Base-by-base conservation (phyloP, 140 eudicot genomes). In the Stevia rebaudiana region DNA sequence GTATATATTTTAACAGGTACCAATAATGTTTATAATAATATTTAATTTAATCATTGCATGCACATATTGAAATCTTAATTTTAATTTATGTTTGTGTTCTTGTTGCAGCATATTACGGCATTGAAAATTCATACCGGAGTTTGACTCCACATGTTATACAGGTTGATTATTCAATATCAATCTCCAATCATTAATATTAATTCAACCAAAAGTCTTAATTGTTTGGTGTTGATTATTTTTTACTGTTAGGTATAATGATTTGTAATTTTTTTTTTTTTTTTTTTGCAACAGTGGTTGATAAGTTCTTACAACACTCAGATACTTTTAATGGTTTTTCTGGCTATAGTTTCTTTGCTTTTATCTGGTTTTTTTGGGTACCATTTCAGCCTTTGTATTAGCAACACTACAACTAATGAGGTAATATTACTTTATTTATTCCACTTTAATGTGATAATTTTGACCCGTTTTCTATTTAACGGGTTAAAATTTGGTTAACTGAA, bases 341-440 rank as follows among this genome's bases (percentile, higher is more conserved):
- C 86, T 37, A 80, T 91, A 25, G 83, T 91, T 75, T 81, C 96
- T 70, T 67, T 91, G 74, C 82, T 91, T 48, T 68, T 91, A 61
- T 84, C 87, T 44, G 95, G 96, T 31, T 91, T 91, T 81, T 88
- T 87, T 62, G 83, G 80, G 22, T 91, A 87, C 75, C 98, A 91
- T 81, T 84, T 87, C 33, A 75, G 83, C 75, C 91, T 91, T 11
- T 83, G 98, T 69, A 61, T 87, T 64, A 82, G 87, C 53, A 91
- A 91, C 77, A 91, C 95, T 50, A 91, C 98, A 30, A 91, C 98
- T 40, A 91, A 91, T 75, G 98, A 91, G 96, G 98, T 91, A 65
- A 49, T 21, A 46, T 55, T 6, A 12, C 28, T 59, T 64, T 1
- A 21, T 50, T 15, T 39, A 9, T 36, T 61, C 6, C 49, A 49